Conservation (phyloP, 306 rosid species). For the Benincasa hispida region DNA sequence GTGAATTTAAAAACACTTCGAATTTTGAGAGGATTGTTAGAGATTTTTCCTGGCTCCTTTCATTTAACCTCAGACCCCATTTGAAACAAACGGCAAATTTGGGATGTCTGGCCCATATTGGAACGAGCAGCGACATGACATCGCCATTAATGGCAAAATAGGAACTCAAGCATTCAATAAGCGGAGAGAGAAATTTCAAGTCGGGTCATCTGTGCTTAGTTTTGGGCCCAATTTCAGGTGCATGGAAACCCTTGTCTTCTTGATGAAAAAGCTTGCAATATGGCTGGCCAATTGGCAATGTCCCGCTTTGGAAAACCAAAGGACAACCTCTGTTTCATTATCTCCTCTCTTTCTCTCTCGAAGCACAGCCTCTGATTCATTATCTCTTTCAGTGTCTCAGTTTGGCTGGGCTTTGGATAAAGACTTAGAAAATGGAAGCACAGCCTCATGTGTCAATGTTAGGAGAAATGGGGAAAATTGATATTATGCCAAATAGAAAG, state of each 20-base stretch:
- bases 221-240: background rate
- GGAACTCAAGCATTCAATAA: background rate
- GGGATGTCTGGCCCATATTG: constrained; percentile 1
- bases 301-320: background rate
- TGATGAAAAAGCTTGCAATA: background rate
- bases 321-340: background rate
- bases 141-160: constrained; percentile 1
- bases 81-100: constrained; percentile 2
- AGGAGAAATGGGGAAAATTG: background rate
- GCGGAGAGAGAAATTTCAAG: background rate
- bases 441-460: constrained; percentile 1
- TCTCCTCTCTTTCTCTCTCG: background rate
- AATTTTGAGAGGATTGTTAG: background rate
- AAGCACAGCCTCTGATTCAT: constrained; percentile 1
- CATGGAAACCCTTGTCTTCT: background rate
- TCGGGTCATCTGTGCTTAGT: background rate
- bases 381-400: background rate
- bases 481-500: background rate
- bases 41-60: background rate
- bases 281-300: background rate
- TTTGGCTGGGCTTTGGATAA: constrained; percentile 2
- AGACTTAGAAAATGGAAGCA: constrained; percentile 1
- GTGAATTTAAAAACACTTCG: background rate
- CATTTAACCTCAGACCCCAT: background rate
- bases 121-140: background rate